Conservation (phyloP, 164 flowering plant species). For the Amborella trichopoda region DNA sequence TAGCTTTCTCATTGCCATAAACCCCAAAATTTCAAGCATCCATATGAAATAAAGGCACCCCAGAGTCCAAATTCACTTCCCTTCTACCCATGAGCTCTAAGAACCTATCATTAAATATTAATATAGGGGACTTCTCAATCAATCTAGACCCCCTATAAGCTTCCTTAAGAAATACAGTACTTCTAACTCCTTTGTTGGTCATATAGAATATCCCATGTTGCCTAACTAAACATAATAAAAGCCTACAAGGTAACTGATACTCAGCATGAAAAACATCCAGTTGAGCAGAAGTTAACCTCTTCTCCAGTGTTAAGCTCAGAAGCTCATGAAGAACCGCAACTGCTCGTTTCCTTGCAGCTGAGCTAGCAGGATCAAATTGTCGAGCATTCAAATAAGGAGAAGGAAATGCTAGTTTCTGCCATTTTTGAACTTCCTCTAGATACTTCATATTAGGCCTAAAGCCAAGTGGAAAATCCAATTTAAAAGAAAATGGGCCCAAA, state of each 20-base stretch:
- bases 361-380: conserved; percentile 54
- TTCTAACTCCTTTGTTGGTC: conserved; percentile 72
- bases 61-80: conserved; percentile 11
- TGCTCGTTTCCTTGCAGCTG: conserved; percentile 65
- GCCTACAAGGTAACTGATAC: conserved; percentile 53
- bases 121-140: conserved; percentile 59
- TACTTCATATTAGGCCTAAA: conserved; percentile 73
- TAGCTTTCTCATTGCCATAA: too few relatives aligned
- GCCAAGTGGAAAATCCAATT: conserved; percentile 47
- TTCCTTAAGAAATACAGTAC: conserved; percentile 92
- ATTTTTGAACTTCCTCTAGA: conserved; percentile 60
- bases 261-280: conserved; percentile 70
- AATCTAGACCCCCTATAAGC: conserved; percentile 62
- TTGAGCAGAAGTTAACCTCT: conserved; percentile 74
- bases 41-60: not conserved
- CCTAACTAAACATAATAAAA: conserved; percentile 74
- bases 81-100: conserved; percentile 54
- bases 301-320: conserved; percentile 82
- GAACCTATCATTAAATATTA: conserved; percentile 56
- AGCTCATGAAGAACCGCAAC: conserved; percentile 94
- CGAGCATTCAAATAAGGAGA: conserved; percentile 92
- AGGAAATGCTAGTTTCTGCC: conserved; percentile 92
- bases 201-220: conserved; percentile 88
- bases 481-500: conserved; percentile 61
- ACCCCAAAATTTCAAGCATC: not conserved